These are phyloP conservation scores for Flaveria brownii DNA, from an alignment of 129 eudicot species.

Conservation along the genomic window DNA sequence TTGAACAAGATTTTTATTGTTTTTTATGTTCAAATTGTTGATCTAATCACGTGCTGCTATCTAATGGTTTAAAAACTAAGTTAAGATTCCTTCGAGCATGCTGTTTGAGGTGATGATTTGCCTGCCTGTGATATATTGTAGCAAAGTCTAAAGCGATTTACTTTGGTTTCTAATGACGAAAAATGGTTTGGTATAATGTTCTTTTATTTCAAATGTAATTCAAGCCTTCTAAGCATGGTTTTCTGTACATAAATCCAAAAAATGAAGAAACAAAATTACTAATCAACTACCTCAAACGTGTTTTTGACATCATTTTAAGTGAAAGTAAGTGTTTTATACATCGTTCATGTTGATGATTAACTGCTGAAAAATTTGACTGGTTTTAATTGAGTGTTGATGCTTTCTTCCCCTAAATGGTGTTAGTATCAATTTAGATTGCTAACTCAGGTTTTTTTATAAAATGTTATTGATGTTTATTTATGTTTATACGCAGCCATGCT, in stretches of 20 bases:
- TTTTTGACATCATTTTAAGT: background rate
- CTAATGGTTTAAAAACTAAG: background rate
- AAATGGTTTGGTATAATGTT: background rate
- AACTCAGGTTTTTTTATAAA: background rate
- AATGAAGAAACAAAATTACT: background rate
- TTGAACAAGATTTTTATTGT: background rate
- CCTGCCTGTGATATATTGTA: background rate
- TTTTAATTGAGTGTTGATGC: background rate
- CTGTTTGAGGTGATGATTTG: background rate
- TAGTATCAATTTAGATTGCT: background rate
- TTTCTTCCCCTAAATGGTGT: background rate
- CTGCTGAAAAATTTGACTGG: background rate
- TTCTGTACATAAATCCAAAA: background rate
- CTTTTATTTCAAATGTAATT: background rate
- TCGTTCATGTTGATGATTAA: background rate
- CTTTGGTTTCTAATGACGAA: background rate
- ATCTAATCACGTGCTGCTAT: background rate
- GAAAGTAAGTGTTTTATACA: background rate
- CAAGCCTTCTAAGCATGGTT: background rate
- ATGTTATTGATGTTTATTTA: background rate
- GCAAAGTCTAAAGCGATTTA: background rate
- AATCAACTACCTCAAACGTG: background rate
- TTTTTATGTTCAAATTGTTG: background rate
- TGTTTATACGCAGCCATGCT: background rate
- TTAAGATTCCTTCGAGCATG: background rate